Evolutionary conservation across 345 rosid species (phyloP), one percentile per base, ranked within the genome.

Genomic region (Rhodamnia rubescens): DNA sequence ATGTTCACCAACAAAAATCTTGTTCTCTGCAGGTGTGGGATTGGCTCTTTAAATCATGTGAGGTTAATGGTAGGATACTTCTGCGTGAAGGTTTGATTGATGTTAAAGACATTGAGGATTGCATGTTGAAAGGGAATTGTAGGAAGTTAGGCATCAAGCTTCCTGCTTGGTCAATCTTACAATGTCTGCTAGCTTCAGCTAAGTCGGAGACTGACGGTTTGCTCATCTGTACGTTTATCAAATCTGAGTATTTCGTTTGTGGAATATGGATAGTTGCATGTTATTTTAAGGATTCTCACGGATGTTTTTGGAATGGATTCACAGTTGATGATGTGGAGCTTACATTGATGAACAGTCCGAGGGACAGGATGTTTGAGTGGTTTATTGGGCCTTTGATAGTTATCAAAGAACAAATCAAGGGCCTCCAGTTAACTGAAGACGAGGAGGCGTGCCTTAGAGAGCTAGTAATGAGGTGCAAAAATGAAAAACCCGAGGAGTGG

Each of bases 11-110:
- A 52, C 36, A 64, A 84, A 52, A 86, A 10, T 84, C 69, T 50
- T 15, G 53, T 82, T 82, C 85, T 57, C 74, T 74, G 32, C 87
- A 96, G 99, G 95, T 95, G 6, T 95, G 97, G 98, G 98, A 94
- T 86, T 95, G 98, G 98, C 85, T 96, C 83, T 96, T 96, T 85
- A 94, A 92, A 92, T 91, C 96, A 2, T 96, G 94, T 61, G 98
- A 95, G 86, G 96, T 93, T 84, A 93, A 93, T 36, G 98, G 98
- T 13, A 86, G 93, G 90, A 91, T 91, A 87, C 92, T 94, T 44
- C 88, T 93, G 54, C 91, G 89, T 4, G 97, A 94, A 53, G 93
- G 93, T 57, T 86, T 94, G 84, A 90, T 96, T 86, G 87, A 87
- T 80, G 90, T 90, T 85, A 92, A 89, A 84, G 98, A 96, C 84